phyloP scores from a whole-genome alignment of 2,329 filamentous ascomycete genomes.

The Xylaria sp. region DNA sequence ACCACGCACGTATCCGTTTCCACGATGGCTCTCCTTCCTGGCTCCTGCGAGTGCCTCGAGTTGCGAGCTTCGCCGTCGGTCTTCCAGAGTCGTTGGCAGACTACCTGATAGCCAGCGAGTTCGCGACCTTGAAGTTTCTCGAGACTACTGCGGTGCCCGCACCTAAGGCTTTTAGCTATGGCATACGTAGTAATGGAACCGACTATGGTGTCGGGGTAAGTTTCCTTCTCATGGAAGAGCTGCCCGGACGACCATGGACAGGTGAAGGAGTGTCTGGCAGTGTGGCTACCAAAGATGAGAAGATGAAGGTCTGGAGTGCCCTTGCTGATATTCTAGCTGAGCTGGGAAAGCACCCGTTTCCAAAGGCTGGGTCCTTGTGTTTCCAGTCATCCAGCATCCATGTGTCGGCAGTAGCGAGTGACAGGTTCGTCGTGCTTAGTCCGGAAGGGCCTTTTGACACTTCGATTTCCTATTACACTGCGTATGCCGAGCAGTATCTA shows the following conservation, averaged over 20 bases:
- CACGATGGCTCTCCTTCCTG: constrained; percentile 41
- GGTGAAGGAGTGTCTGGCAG: constrained; percentile 25
- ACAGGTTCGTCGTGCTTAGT: constrained; percentile 45
- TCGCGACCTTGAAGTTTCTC: constrained; percentile 49
- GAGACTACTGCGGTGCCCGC: constrained; percentile 45
- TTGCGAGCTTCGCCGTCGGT: constrained; percentile 40
- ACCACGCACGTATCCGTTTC: constrained; percentile 45
- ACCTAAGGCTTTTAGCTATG: constrained; percentile 39
- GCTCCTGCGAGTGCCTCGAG: constrained; percentile 45
- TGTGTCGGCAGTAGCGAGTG: constrained; percentile 45
- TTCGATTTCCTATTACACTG: constrained; percentile 40
- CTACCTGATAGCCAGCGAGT: constrained; percentile 48
- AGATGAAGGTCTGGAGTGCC: constrained; percentile 42
- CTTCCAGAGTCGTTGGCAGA: constrained; percentile 41
- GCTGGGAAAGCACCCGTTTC: constrained; percentile 43
- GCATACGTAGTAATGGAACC: constrained; percentile 18
- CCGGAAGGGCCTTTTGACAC: constrained; percentile 41
- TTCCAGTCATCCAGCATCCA: constrained; percentile 27
- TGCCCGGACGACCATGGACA: constrained; percentile 26
- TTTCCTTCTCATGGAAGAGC: constrained; percentile 33
- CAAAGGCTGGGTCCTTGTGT: constrained; percentile 44
- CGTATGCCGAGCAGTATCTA: constrained; percentile 44
- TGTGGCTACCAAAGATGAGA: constrained; percentile 26
- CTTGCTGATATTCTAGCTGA: constrained; percentile 47
- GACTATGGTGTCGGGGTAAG: constrained; percentile 29